Evolutionary conservation across 176 grass and related monocot genomes (phyloP).

Genomic region (Avena insularis): DNA sequence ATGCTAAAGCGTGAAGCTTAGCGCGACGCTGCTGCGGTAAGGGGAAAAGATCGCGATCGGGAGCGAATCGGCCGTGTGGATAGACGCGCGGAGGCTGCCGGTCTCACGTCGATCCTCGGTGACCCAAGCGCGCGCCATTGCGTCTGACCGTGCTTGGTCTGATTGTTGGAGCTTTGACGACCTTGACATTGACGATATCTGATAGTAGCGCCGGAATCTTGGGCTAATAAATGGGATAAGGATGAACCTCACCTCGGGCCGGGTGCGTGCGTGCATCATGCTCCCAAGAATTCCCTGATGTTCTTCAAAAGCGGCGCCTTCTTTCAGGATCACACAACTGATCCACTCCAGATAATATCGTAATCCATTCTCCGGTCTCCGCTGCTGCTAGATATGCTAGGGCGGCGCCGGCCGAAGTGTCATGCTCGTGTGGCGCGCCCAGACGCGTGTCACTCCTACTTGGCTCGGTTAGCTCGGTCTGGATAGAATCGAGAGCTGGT

Average conservation of each 20-base stretch:
- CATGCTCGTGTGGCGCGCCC: slow-evolving; percentile 1
- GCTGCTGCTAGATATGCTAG: not conserved
- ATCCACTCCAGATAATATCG: slow-evolving; percentile 38
- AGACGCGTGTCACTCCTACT: not conserved
- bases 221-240: slow-evolving; percentile 42
- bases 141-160: not conserved
- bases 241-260: slow-evolving; percentile 32
- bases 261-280: slow-evolving; percentile 23
- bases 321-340: not conserved
- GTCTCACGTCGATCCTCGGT: slow-evolving; percentile 40
- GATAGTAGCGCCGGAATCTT: slow-evolving; percentile 34
- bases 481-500: not conserved
- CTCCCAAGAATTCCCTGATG: slow-evolving; percentile 19
- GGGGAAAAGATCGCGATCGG: slow-evolving; percentile 21
- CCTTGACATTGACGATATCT: slow-evolving; percentile 5
- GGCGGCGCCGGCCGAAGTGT: not conserved
- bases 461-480: not conserved
- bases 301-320: slow-evolving; percentile 30
- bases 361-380: not conserved
- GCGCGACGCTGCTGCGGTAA: not conserved
- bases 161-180: not conserved
- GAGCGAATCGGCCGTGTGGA: slow-evolving; percentile 41
- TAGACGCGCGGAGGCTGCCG: slow-evolving; percentile 25
- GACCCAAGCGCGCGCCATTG: slow-evolving; percentile 5
- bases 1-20: not conserved